phyloP scores from a whole-genome alignment of 2,329 filamentous ascomycete genomes.

The Alternaria sp. region DNA sequence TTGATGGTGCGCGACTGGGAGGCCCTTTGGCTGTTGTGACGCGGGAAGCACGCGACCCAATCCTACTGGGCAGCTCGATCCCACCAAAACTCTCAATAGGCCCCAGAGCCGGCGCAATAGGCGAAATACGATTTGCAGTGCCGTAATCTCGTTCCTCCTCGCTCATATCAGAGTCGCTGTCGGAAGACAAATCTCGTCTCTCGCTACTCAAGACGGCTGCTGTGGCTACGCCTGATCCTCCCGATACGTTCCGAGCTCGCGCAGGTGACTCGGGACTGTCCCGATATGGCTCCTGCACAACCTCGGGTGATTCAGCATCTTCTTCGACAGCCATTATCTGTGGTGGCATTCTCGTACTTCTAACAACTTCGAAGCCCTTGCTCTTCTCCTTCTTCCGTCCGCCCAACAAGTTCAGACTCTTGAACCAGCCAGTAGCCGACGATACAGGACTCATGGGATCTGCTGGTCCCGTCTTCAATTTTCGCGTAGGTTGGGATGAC shows the following conservation, averaged over 20 bases:
- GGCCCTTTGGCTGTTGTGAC: conserved; percentile 29
- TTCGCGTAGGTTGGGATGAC: conserved; percentile 80
- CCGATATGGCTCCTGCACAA: conserved; percentile 59
- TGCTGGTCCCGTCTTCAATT: conserved; percentile 89
- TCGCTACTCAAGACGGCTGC: conserved; percentile 28
- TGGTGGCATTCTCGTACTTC: conserved; percentile 82
- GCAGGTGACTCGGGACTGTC: conserved; percentile 57
- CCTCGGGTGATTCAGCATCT: conserved; percentile 62
- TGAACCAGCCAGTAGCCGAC: conserved; percentile 89
- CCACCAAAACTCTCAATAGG: conserved; percentile 66
- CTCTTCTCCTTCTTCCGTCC: conserved; percentile 92
- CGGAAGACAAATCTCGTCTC: conserved; percentile 56
- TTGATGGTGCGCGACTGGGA: conserved; percentile 50
- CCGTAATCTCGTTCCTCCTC: conserved; percentile 55
- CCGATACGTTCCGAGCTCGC: conserved; percentile 13
- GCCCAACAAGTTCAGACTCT: conserved; percentile 69
- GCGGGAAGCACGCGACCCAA: conserved; percentile 66
- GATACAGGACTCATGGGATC: conserved; percentile 92
- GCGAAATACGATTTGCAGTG: conserved; percentile 56
- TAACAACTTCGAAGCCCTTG: conserved; percentile 96
- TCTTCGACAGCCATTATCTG: conserved; percentile 72
- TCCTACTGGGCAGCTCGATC: conserved; percentile 70
- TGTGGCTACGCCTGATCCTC: conserved; percentile 26
- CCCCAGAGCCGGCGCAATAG: conserved; percentile 66
- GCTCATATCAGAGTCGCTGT: conserved; percentile 46